Percentiles rank a stretch among this genome's conserved stretches.
Evolutionary conservation across 345 rosid genomes (phyloP).

Genomic region (Linum tenue): DNA sequence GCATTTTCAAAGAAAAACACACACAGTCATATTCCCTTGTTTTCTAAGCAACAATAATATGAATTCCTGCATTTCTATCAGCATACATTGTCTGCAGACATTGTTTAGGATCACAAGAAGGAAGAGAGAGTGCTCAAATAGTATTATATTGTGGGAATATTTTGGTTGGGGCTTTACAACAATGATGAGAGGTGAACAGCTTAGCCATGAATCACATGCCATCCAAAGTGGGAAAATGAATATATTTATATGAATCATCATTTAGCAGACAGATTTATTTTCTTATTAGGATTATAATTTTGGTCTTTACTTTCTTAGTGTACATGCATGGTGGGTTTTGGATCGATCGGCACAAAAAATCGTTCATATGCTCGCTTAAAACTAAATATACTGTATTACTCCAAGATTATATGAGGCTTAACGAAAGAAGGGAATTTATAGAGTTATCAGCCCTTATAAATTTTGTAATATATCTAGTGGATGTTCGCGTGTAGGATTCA

Average conservation of each 20-base stretch:
- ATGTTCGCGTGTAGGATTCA: too few species aligned
- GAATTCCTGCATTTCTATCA: background rate
- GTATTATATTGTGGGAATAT: background rate
- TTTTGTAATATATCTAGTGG: too few species aligned
- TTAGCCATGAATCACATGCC: slow-evolving; percentile 49
- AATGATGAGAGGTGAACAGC: slow-evolving; percentile 29
- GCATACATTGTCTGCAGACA: background rate
- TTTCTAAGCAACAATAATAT: background rate
- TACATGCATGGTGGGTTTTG: too few species aligned
- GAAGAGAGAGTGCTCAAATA: background rate
- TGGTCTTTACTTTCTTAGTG: too few species aligned
- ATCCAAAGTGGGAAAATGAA: background rate
- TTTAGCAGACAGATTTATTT: too few species aligned
- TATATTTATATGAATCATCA: too few species aligned
- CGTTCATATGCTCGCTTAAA: background rate
- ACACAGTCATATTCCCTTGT: too few species aligned
- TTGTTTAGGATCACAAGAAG: slow-evolving; percentile 33
- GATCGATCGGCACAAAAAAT: too few species aligned
- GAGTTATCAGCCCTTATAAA: too few species aligned
- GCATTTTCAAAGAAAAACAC: too few species aligned
- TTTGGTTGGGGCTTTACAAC: slow-evolving; percentile 11
- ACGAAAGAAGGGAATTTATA: background rate
- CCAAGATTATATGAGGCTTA: background rate
- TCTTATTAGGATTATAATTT: too few species aligned
- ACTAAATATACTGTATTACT: background rate